phyloP scores from a whole-genome alignment of 1,284 basidiomycete genomes.

The Dichomitus squalens region DNA sequence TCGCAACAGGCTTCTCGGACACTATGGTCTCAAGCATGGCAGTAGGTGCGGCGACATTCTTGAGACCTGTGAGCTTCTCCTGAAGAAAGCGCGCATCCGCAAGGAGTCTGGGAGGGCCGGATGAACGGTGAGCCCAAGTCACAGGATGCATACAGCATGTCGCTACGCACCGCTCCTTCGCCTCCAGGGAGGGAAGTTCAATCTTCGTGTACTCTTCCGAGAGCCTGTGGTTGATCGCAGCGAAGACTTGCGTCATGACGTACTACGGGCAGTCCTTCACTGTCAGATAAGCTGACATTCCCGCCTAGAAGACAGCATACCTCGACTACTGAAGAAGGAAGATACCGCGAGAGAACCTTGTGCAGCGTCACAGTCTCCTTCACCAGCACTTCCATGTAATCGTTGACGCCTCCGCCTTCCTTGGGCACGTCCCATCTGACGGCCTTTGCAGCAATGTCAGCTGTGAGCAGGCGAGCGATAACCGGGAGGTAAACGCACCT shows the following conservation, averaged over 20 bases:
- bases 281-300: neutral
- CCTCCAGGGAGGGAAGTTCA: conserved; percentile 78
- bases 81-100: conserved; percentile 80
- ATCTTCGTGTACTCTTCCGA: conserved; percentile 83
- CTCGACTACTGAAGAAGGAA: conserved; percentile 79
- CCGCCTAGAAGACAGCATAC: conserved; percentile 39
- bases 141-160: conserved; percentile 2
- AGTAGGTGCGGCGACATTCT: conserved; percentile 67
- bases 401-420: conserved; percentile 61
- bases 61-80: conserved; percentile 71
- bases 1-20: conserved; percentile 64
- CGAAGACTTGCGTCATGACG: conserved; percentile 92
- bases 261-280: conserved; percentile 45
- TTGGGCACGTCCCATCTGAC: conserved; percentile 77
- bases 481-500: conserved; percentile 47
- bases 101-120: conserved; percentile 54
- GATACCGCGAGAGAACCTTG: conserved; percentile 93
- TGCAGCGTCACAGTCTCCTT: conserved; percentile 97
- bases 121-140: conserved; percentile 1
- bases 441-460: conserved; percentile 40
- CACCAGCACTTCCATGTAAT: conserved; percentile 89
- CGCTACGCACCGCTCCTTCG: conserved; percentile 73
- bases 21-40: conserved; percentile 83
- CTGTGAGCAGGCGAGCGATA: neutral
- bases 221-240: conserved; percentile 87